phyloP scores from a whole-genome alignment of 495 filamentous ascomycete species.

The Elaphomyces granulatus region DNA sequence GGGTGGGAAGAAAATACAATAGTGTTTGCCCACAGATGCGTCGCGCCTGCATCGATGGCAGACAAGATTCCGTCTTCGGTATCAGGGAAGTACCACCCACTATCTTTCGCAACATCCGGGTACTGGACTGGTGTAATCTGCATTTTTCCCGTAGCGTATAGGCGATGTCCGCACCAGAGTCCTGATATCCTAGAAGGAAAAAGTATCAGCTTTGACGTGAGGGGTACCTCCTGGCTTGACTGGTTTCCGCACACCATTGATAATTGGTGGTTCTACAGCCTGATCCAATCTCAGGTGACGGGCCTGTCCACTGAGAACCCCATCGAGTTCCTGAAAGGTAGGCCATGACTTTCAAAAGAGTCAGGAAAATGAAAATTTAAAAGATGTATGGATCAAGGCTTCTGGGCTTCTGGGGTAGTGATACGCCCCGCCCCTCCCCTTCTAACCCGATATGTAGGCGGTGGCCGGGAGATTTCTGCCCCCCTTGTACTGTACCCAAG shows the following conservation, averaged over 20 bases:
- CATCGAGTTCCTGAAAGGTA: too few relatives aligned
- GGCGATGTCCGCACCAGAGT: slow-evolving; percentile 26
- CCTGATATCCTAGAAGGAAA: slow-evolving; percentile 19
- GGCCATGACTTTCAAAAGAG: too few relatives aligned
- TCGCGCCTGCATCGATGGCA: slow-evolving; percentile 20
- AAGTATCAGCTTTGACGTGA: neutral
- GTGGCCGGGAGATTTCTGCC: too few relatives aligned
- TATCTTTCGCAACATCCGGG: slow-evolving; percentile 8
- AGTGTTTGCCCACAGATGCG: slow-evolving; percentile 28
- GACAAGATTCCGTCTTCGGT: slow-evolving; percentile 21
- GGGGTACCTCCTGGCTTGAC: slow-evolving; percentile 19
- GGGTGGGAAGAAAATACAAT: slow-evolving; percentile 24
- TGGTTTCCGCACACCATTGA: slow-evolving; percentile 18
- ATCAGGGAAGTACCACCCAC: slow-evolving; percentile 26
- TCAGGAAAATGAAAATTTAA: too few relatives aligned
- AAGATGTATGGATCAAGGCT: too few relatives aligned
- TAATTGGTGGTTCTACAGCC: slow-evolving; percentile 16
- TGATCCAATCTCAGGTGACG: too few relatives aligned
- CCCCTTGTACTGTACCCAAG: too few relatives aligned
- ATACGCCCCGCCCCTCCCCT: too few relatives aligned
- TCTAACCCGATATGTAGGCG: too few relatives aligned
- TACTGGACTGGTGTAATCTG: slow-evolving; percentile 10
- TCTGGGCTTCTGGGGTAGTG: too few relatives aligned
- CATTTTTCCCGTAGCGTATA: slow-evolving; percentile 12
- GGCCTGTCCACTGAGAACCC: too few relatives aligned